Evolutionary conservation across 2,329 filamentous ascomycete genomes (phyloP).

Genomic region (Xylariales sp.): DNA sequence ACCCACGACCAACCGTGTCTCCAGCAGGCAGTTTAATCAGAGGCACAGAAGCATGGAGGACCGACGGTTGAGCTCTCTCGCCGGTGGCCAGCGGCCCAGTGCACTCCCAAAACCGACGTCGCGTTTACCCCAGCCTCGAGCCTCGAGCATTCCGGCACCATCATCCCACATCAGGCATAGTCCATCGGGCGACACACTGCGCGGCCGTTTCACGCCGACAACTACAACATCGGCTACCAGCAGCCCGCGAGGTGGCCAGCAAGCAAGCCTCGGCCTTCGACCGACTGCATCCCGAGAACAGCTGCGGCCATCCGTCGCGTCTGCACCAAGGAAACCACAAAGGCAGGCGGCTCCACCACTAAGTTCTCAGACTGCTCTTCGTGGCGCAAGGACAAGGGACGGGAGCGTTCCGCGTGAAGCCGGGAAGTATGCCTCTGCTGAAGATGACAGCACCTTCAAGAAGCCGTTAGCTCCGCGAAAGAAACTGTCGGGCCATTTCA

Average conservation of each 20-base stretch:
- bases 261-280: conserved; percentile 16
- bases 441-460: too few species aligned
- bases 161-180: conserved; percentile 10
- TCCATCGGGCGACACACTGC: conserved; percentile 7
- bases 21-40: too few species aligned
- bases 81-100: conserved; percentile 13
- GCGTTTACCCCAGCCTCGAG: conserved; percentile 24
- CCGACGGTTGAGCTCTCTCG: conserved; percentile 12
- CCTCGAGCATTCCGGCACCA: conserved; percentile 14
- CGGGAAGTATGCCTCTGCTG: conserved; percentile 7
- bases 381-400: conserved; percentile 12
- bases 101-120: conserved; percentile 24
- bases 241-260: conserved; percentile 11
- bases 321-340: conserved; percentile 17
- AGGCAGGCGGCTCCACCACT: conserved; percentile 15
- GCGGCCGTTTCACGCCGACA: conserved; percentile 13
- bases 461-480: too few species aligned
- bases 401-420: conserved; percentile 16
- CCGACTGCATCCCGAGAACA: conserved; percentile 21
- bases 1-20: too few species aligned
- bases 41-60: conserved; percentile 24
- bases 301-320: conserved; percentile 9
- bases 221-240: conserved; percentile 6
- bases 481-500: too few species aligned
- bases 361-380: conserved; percentile 15